Percentiles rank a stretch among this genome's conserved stretches.
phyloP scores from a whole-genome alignment of 2,329 filamentous ascomycete genomes.

The Hymenoscyphus scutula region DNA sequence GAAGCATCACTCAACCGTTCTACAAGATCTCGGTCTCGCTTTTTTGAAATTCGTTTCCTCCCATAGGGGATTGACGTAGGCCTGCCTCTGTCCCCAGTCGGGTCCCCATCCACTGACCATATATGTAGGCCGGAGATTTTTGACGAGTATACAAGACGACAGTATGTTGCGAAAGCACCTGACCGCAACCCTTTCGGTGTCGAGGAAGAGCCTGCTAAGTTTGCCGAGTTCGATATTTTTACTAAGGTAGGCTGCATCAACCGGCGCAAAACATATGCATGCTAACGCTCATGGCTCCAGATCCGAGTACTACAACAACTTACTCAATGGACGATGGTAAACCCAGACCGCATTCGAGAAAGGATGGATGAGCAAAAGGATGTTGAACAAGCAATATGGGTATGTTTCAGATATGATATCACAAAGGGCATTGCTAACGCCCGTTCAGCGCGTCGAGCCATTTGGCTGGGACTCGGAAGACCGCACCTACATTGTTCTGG shows the following conservation, averaged over 20 bases:
- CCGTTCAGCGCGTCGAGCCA: slow-evolving; percentile 66
- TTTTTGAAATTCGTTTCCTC: slow-evolving; percentile 92
- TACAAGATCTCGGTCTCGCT: slow-evolving; percentile 79
- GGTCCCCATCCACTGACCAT: slow-evolving; percentile 27
- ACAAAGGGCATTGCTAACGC: slow-evolving; percentile 17
- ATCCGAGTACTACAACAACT: slow-evolving; percentile 82
- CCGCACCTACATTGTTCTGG: slow-evolving; percentile 83
- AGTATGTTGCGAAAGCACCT: slow-evolving; percentile 80
- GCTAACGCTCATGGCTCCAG: slow-evolving; percentile 38
- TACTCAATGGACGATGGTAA: slow-evolving; percentile 83
- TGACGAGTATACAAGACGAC: slow-evolving; percentile 87
- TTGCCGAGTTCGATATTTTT: slow-evolving; percentile 78
- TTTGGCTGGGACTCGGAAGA: slow-evolving; percentile 88
- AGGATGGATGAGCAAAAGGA: slow-evolving; percentile 82
- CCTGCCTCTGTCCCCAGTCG: slow-evolving; percentile 26
- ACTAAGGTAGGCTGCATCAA: slow-evolving; percentile 61
- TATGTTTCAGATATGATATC: slow-evolving; percentile 43
- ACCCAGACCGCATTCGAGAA: slow-evolving; percentile 82
- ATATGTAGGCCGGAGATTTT: slow-evolving; percentile 73
- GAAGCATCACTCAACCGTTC: slow-evolving; percentile 69
- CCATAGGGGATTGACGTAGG: slow-evolving; percentile 86
- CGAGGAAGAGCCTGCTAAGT: slow-evolving; percentile 69
- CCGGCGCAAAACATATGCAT: slow-evolving; percentile 21
- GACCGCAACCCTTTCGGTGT: slow-evolving; percentile 80
- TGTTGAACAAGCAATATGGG: slow-evolving; percentile 79